Base-by-base conservation (phyloP, 23 red algal species). In the Gracilaria vermiculophylla region DNA sequence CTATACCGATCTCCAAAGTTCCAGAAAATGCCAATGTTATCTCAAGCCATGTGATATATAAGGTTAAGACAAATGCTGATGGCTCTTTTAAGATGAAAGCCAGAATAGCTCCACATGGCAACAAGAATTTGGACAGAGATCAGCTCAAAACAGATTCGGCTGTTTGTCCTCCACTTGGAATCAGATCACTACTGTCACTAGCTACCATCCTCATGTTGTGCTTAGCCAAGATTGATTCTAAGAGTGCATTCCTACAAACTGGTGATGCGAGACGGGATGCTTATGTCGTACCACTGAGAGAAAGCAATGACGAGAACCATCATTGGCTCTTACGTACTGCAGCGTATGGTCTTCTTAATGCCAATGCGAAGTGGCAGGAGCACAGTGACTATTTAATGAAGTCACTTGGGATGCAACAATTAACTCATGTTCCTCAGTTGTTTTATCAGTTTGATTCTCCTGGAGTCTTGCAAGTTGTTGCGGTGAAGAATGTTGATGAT, bases 331-430 rank as follows among this genome's bases (percentile, higher is more conserved):
- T 78, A 21, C 37, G 64, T 37, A 42, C 85, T 1, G 85, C 85
- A 2, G 69, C 85, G 8, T 89, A 89, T 79, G 85, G 85, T 3
- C 35, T 89, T 1, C 70, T 78, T 3, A 89, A 89, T 78, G 69
- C 55, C 3, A 3, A 40, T 62, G 85, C 85, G 50, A 16, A n/a
- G n/a, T n/a, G n/a, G n/a, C n/a, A n/a, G n/a, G n/a, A n/a, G n/a
- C n/a, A n/a, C n/a, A n/a, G n/a, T 47, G 85, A 78, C 34, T 19
- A 40, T 2, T 42, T 58, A 11, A 16, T 89, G 11, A 13, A 24
- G 0, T 28, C 23, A 15, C 53, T 89, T 48, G 85, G 85, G 15
- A 33, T 89, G 15, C 13, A 39, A 8, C 85, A 66, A 37, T 11
- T 64, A 3, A 24, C 66, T 12, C 24, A 78, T 50, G 85, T 89